Percentiles rank a stretch among this genome's conserved stretches.
Conservation (phyloP, 1,284 basidiomycete genomes). For the Inonotus obliquus region DNA sequence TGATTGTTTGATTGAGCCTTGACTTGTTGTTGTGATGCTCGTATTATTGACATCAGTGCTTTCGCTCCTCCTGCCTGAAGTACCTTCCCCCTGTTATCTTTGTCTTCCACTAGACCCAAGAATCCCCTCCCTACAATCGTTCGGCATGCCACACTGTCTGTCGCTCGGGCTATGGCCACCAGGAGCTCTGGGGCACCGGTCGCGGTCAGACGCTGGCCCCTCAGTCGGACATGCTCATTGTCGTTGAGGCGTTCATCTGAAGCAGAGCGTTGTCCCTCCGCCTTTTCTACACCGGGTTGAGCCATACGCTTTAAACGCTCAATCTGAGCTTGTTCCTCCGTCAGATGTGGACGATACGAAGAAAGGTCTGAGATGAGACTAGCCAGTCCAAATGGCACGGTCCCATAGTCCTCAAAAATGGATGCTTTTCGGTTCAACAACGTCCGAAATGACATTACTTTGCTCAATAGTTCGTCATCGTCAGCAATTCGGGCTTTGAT, state of each 20-base stretch:
- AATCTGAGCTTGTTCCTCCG: conserved; percentile 77
- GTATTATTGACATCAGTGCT: conserved; percentile 61
- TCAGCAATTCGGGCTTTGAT: conserved; percentile 63
- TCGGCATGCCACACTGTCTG: conserved; percentile 54
- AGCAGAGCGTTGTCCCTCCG: conserved; percentile 28
- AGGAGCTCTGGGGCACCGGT: conserved; percentile 65
- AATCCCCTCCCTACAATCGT: conserved; percentile 51
- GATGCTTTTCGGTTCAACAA: conserved; percentile 18
- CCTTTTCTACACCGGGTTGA: conserved; percentile 32
- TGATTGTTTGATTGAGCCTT: conserved; percentile 23
- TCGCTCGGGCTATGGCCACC: conserved; percentile 46
- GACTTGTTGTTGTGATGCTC: conserved; percentile 29
- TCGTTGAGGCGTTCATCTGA: conserved; percentile 41
- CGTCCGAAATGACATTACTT: conserved; percentile 53
- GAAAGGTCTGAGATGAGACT: conserved; percentile 74
- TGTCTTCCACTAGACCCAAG: conserved; percentile 72
- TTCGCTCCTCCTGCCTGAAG: conserved; percentile 83
- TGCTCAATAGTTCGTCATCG: conserved; percentile 51
- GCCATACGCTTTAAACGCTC: conserved; percentile 74
- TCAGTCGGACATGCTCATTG: conserved; percentile 55
- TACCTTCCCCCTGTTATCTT: conserved; percentile 71
- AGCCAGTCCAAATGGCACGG: conserved; percentile 72
- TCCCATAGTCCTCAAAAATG: conserved; percentile 32
- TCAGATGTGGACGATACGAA: conserved; percentile 62
- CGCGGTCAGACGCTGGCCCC: conserved; percentile 52